Percentiles rank a stretch among this genome's conserved stretches.
Evolutionary conservation across 257 asterid species (phyloP).

Genomic region (Solanum boliviense): DNA sequence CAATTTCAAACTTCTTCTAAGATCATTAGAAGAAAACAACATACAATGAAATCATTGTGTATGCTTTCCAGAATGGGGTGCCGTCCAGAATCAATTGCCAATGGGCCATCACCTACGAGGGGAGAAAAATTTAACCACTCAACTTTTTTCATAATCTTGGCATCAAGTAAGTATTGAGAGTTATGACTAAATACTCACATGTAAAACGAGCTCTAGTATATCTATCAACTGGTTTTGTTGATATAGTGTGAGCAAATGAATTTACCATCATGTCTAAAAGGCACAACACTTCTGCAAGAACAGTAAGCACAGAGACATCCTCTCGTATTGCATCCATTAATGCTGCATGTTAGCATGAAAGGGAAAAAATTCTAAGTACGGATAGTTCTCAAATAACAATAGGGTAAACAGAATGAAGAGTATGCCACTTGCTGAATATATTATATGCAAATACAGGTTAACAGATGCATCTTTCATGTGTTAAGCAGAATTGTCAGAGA

Average conservation of each 20-base stretch:
- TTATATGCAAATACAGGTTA: not conserved
- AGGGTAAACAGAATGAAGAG: not conserved
- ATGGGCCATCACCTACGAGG: constrained; percentile 76
- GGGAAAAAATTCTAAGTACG: not conserved
- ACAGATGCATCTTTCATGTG: not conserved
- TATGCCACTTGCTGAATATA: not conserved
- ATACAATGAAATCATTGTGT: constrained; percentile 78
- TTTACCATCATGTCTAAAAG: constrained; percentile 94
- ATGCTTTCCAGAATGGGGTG: constrained; percentile 85
- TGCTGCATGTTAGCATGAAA: constrained; percentile 39
- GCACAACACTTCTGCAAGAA: constrained; percentile 90
- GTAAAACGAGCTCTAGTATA: constrained; percentile 86
- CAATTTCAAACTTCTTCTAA: not conserved
- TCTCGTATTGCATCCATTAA: constrained; percentile 70
- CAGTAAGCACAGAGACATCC: constrained; percentile 74
- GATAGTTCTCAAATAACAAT: not conserved
- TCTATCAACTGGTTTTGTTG: constrained; percentile 85
- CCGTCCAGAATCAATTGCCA: constrained; percentile 93
- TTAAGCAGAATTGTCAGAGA: not conserved
- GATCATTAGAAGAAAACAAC: constrained; percentile 3
- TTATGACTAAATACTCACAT: constrained; percentile 31
- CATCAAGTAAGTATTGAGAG: not conserved
- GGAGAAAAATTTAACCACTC: not conserved
- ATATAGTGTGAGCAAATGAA: constrained; percentile 90
- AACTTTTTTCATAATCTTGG: not conserved